Evolutionary conservation across 1,284 basidiomycete genomes (phyloP), one percentile per base, ranked within the genome.

Genomic region (Chondrostereum purpureum): DNA sequence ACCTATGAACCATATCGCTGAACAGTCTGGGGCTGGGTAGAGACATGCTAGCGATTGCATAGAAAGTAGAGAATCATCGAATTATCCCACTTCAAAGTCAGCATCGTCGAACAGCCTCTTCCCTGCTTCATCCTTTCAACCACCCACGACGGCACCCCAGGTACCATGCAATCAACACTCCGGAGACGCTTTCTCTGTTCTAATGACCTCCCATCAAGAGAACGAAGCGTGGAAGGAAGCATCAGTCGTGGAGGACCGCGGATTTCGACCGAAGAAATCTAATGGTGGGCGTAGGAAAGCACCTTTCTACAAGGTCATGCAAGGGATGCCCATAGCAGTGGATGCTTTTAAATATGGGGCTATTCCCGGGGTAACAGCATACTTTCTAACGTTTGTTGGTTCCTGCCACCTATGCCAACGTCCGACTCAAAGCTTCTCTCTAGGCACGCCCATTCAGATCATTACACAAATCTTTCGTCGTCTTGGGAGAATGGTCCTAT

Each of bases 291-390:
- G 84, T 33, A 69, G 88, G 43, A 83, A 81, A 46, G 91, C 92
- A 1, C 93, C 93, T 0, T 96, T 96, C 60, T 96, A 94, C 67
- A 97, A 96, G 67, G 78, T 93, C n/a, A 66, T 99, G 52, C 88
- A 92, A 53, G 95, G 96, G 2, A 97, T 98, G 93, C 92, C 94
- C 1, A 89, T 98, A 38, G 88, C 92, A 4, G 93, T 97, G 0
- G 95, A 98, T 58, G 93, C 92, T 1, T 98, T 98, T 63, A 79
- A 87, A 39, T 98, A 95, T 61, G 93, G 93, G 2, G 70, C 73
- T n/a, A 92, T 97, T 45, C 90, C 92, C 5, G 81, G 79, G 8
- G 81, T 96, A 10, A 87, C 76, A 2, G 91, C 91, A 0, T 95
- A 96, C 63, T 92, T 95, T 54, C 66, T 96, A 51, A 92, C 85